Evolutionary conservation across 2,329 filamentous ascomycete species (phyloP).

Genomic region (Pseudogymnoascus sp.): DNA sequence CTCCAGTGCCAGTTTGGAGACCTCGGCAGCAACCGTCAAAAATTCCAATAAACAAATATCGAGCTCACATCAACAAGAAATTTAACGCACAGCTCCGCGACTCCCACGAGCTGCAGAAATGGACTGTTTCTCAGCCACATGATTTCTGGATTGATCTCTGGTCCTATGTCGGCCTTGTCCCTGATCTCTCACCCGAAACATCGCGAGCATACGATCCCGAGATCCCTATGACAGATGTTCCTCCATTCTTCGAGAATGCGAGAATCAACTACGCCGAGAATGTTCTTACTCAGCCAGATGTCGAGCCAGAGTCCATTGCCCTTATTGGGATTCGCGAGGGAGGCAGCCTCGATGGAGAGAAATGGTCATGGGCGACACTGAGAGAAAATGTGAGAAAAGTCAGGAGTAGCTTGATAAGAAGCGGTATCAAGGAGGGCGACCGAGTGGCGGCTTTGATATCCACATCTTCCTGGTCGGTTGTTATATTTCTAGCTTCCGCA

Average conservation of each 20-base stretch:
- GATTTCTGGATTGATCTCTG: conserved; percentile 13
- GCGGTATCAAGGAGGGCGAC: conserved; percentile 2
- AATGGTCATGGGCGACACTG: conserved; percentile 10
- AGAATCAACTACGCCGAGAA: conserved; percentile 12
- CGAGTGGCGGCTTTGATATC: conserved; percentile 4
- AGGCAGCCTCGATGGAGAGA: conserved; percentile 4
- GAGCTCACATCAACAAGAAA: conserved; percentile 11
- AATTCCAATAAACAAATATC: conserved; percentile 12
- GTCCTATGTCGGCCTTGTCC: conserved; percentile 9
- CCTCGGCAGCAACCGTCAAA: conserved; percentile 5
- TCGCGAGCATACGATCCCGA: conserved; percentile 10
- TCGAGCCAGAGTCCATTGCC: neutral
- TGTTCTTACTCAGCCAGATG: conserved; percentile 11
- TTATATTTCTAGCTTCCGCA: neutral
- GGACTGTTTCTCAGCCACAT: conserved; percentile 10
- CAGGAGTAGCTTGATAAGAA: conserved; percentile 5
- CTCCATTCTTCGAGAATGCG: conserved; percentile 9
- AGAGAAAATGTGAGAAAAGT: conserved; percentile 10
- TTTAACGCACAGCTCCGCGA: conserved; percentile 2
- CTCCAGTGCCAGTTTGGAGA: conserved; percentile 9
- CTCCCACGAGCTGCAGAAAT: conserved; percentile 10
- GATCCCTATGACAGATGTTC: conserved; percentile 11
- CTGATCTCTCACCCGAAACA: conserved; percentile 3
- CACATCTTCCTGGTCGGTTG: neutral
- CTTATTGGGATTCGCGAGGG: conserved; percentile 11